These are phyloP conservation scores for Obba rivulosa DNA, from an alignment of 768 basidiomycete genomes.

Conservation along the genomic window DNA sequence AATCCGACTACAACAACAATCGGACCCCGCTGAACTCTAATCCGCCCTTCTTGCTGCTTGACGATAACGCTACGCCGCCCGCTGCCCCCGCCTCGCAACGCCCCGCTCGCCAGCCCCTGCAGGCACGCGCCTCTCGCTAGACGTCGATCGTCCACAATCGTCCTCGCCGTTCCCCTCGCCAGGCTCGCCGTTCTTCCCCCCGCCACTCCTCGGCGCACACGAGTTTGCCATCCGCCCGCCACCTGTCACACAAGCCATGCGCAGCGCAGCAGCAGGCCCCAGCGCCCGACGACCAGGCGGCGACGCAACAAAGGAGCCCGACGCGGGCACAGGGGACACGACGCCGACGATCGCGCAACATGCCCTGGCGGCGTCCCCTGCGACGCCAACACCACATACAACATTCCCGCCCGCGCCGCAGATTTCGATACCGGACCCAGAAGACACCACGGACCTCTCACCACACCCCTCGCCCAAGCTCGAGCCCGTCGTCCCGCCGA, in stretches of 20 bases:
- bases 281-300: not conserved
- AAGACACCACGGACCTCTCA: conserved; percentile 1
- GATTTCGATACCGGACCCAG: conserved; percentile 20
- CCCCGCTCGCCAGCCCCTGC: too few species aligned
- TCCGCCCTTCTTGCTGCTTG: too few species aligned
- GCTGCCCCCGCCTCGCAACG: too few species aligned
- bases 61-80: too few species aligned
- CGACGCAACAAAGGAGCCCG: not conserved
- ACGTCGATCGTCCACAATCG: conserved; percentile 37
- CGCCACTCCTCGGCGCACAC: conserved; percentile 60
- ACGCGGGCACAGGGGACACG: conserved; percentile 4
- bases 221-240: conserved; percentile 56
- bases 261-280: conserved; percentile 6
- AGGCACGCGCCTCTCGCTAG: conserved; percentile 19
- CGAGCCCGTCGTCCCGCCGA: conserved; percentile 25
- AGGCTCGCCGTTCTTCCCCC: conserved; percentile 62
- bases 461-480: conserved; percentile 5
- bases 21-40: too few species aligned
- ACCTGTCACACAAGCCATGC: conserved; percentile 15
- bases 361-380: conserved; percentile 9
- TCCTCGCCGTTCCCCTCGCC: conserved; percentile 55
- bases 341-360: conserved; percentile 2
- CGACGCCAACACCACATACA: conserved; percentile 14
- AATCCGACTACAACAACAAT: too few species aligned
- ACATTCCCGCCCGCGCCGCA: conserved; percentile 8